Evolutionary conservation across 208 protist genomes (phyloP), one percentile per base, ranked within the genome.

Genomic region (Trypanosoma platydactyli): DNA sequence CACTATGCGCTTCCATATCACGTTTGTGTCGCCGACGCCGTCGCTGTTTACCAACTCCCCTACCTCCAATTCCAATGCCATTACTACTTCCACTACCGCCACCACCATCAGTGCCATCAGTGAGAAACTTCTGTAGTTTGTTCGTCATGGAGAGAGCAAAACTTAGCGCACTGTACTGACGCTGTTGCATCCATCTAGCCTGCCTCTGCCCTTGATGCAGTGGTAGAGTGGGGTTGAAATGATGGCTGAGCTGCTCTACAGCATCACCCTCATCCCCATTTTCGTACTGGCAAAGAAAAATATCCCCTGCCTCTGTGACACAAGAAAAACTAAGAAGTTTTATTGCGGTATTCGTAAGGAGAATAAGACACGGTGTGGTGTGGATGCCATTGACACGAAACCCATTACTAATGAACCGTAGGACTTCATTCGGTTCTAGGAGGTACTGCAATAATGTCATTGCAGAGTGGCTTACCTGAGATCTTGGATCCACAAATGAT

Each of bases 381-480:
- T 93, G 80, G 35, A 96, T 88, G 42, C 90, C 90, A 64, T 86
- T 80, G 59, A 96, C 71, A 71, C 83, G 84, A 68, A 96, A 96
- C 25, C 83, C 84, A 75, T 96, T 96, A 61, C 87, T 86, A 68
- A 96, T 86, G 55, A 91, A 91, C 41, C 84, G 85, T 59, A 96
- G 72, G 5, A 72, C 67, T 55, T 96, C 87, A 60, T 81, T 72
- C 9, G 87, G 87, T 12, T 81, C 66, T 3, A 96, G 62, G 18
- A 96, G 56, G 59, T 91, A 83, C 46, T 75, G 80, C 54, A 96
- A 71, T 57, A 96, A 64, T 45, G 71, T 86, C 52, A 87, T 49
- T 20, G 87, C 90, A 4, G 87, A 91, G 5, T 79, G 79, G 9
- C 68, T 84, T 9, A 93, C 76, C 11, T 59, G 53, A 40, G 86